phyloP scores from a whole-genome alignment of 768 basidiomycete species.

The Neoboletus magnificus region DNA sequence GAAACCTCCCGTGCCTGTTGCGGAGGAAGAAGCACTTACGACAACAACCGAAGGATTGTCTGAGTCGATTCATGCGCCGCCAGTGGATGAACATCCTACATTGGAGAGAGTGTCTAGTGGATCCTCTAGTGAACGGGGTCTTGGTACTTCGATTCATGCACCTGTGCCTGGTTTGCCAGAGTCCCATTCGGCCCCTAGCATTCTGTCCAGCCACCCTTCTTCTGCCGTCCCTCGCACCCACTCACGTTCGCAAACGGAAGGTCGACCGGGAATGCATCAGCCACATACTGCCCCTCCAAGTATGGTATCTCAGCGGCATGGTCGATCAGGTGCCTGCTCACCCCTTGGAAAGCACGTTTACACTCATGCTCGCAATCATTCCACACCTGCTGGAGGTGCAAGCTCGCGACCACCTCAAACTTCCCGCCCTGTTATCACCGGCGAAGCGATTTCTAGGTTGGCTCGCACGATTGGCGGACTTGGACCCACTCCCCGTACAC shows the following conservation, averaged over 20 bases:
- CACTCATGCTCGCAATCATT: conserved; percentile 56
- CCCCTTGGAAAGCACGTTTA: conserved; percentile 38
- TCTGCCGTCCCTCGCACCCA: conserved; percentile 37
- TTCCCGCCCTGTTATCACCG: conserved; percentile 67
- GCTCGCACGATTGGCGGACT: conserved; percentile 56
- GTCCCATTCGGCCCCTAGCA: conserved; percentile 34
- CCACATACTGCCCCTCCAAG: conserved; percentile 25
- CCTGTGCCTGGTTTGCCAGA: conserved; percentile 39
- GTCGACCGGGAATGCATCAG: conserved; percentile 38
- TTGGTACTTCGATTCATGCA: conserved; percentile 57
- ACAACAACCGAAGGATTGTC: conserved; percentile 22
- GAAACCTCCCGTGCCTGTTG: conserved; percentile 5
- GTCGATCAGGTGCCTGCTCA: conserved; percentile 45
- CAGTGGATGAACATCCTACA: conserved; percentile 14
- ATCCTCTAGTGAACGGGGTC: conserved; percentile 34
- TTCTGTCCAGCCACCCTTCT: conserved; percentile 32
- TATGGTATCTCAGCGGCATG: conserved; percentile 29
- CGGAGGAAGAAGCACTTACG: conserved; percentile 13
- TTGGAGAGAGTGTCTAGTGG: conserved; percentile 15
- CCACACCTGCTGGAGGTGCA: conserved; percentile 45
- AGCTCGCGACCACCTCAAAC: conserved; percentile 42
- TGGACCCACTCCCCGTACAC: conserved; percentile 24
- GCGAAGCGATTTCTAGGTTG: conserved; percentile 64
- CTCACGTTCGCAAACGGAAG: conserved; percentile 56
- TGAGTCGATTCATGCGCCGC: conserved; percentile 27